These are phyloP conservation scores for Fistulina hepatica DNA, from an alignment of 1,284 basidiomycete genomes.

Conservation along the genomic window DNA sequence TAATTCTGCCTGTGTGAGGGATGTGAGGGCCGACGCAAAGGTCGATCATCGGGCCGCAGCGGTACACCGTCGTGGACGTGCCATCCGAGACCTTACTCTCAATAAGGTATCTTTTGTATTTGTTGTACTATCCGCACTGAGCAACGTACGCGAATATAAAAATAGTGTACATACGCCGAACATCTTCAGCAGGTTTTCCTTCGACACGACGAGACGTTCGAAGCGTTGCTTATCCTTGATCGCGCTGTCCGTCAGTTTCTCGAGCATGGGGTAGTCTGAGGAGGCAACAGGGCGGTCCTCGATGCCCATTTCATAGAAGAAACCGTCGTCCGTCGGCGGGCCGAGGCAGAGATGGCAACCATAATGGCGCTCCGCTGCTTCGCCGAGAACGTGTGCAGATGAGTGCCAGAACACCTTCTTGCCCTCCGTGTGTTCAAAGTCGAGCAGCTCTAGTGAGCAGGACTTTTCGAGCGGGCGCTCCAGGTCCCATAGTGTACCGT, in stretches of 20 bases:
- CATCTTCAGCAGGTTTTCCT: constrained; percentile 94
- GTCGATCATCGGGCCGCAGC: constrained; percentile 98
- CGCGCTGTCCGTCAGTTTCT: constrained; percentile 80
- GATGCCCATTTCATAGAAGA: constrained; percentile 98
- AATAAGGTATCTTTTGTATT: constrained; percentile 97
- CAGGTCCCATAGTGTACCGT: constrained; percentile 90
- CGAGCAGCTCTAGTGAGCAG: constrained; percentile 76
- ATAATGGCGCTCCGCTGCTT: constrained; percentile 94
- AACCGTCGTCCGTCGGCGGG: constrained; percentile 95
- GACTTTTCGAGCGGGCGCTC: constrained; percentile 85
- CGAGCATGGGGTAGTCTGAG: constrained; percentile 81
- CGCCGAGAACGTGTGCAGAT: constrained; percentile 97
- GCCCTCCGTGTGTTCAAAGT: constrained; percentile 94
- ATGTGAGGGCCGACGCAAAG: constrained; percentile 96
- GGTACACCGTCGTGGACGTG: constrained; percentile 95
- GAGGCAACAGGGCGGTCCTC: constrained; percentile 63
- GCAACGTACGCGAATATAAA: background rate
- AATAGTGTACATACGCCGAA: constrained; percentile 61
- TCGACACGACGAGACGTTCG: constrained; percentile 87
- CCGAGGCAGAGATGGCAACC: constrained; percentile 97
- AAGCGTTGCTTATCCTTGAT: constrained; percentile 98
- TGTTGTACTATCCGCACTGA: constrained; percentile 78
- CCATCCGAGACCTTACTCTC: constrained; percentile 95
- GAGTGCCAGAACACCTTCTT: constrained; percentile 99
- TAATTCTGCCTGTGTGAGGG: constrained; percentile 96